Conservation (phyloP, 495 filamentous ascomycete species). For the Hypoxylon fragiforme region DNA sequence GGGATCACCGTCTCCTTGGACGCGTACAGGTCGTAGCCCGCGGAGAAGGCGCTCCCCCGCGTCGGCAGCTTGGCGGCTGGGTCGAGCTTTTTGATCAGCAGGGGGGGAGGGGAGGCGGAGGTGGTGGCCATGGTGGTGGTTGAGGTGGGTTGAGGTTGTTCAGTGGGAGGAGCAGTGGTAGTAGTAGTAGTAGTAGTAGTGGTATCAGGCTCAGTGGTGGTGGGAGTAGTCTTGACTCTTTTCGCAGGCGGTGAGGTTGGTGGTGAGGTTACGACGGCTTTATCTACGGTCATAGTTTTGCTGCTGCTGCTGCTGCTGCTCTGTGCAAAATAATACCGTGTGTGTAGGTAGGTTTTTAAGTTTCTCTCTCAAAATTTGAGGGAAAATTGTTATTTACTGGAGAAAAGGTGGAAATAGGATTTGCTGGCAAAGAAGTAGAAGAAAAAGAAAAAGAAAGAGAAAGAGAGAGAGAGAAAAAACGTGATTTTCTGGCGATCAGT, state of each 20-base stretch:
- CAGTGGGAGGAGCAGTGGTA: conserved; percentile 2
- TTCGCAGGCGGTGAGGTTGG: conserved; percentile 53
- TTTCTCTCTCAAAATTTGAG: too few relatives aligned
- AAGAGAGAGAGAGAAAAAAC: not conserved
- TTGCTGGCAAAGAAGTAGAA: not conserved
- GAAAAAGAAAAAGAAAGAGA: not conserved
- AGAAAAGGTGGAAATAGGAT: not conserved
- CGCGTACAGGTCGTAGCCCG: conserved; percentile 88
- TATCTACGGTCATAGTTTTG: conserved; percentile 57
- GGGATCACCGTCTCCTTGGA: conserved; percentile 74
- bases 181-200: conserved; percentile 15
- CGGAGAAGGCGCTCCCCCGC: conserved; percentile 83
- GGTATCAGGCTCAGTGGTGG: conserved; percentile 13
- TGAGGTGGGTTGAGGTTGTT: conserved; percentile 9
- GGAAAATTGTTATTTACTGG: too few relatives aligned
- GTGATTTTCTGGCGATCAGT: not conserved
- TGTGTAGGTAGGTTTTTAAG: too few relatives aligned
- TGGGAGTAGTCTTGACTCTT: conserved; percentile 47
- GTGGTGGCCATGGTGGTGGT: conserved; percentile 45
- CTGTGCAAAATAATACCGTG: too few relatives aligned
- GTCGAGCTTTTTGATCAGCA: conserved; percentile 86
- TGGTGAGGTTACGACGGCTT: conserved; percentile 47
- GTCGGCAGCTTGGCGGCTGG: conserved; percentile 75
- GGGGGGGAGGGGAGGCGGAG: conserved; percentile 52
- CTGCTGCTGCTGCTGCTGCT: too few relatives aligned